A percentile compares a stretch with the other conserved stretches of the same genome.
Conservation (phyloP, 139 green algal species). For the Chlamydomonas sp. region DNA sequence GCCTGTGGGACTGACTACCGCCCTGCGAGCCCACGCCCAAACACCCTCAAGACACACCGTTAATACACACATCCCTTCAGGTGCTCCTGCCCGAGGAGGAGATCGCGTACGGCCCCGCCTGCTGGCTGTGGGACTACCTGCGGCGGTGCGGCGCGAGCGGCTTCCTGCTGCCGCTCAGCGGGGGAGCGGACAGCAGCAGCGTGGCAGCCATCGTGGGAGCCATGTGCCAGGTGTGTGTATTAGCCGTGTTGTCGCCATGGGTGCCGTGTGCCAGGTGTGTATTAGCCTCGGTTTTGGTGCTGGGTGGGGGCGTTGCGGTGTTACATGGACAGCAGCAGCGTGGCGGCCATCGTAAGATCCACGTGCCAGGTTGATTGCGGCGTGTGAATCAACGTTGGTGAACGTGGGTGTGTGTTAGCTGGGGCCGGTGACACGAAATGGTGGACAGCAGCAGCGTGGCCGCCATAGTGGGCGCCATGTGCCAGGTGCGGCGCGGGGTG, state of each 20-base stretch:
- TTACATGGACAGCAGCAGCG: slow-evolving; percentile 4
- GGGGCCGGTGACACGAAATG: too few relatives aligned
- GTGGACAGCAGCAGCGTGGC: too few relatives aligned
- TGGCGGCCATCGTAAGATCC: not conserved
- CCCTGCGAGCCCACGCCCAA: too few relatives aligned
- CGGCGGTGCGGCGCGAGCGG: slow-evolving; percentile 82
- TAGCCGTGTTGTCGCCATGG: not conserved
- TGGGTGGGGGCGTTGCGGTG: not conserved
- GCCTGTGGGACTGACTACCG: too few relatives aligned
- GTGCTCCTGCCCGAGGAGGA: slow-evolving; percentile 84
- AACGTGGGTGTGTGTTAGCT: too few relatives aligned
- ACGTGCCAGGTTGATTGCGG: too few relatives aligned
- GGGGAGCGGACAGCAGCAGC: slow-evolving; percentile 43
- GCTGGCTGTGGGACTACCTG: slow-evolving; percentile 99
- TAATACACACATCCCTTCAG: slow-evolving; percentile 6
- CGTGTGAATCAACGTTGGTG: too few relatives aligned
- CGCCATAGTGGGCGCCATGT: too few relatives aligned
- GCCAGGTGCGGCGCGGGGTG: too few relatives aligned
- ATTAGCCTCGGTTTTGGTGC: not conserved
- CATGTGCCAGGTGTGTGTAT: slow-evolving; percentile 92
- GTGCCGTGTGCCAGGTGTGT: not conserved
- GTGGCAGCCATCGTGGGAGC: slow-evolving; percentile 91
- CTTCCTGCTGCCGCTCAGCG: slow-evolving; percentile 93
- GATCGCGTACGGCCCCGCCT: slow-evolving; percentile 93
- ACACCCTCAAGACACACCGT: too few relatives aligned